Evolutionary conservation across 169 alveolate genomes (phyloP), one percentile per base, ranked within the genome.

Genomic region (Ichthyophthirius multifiliis): DNA sequence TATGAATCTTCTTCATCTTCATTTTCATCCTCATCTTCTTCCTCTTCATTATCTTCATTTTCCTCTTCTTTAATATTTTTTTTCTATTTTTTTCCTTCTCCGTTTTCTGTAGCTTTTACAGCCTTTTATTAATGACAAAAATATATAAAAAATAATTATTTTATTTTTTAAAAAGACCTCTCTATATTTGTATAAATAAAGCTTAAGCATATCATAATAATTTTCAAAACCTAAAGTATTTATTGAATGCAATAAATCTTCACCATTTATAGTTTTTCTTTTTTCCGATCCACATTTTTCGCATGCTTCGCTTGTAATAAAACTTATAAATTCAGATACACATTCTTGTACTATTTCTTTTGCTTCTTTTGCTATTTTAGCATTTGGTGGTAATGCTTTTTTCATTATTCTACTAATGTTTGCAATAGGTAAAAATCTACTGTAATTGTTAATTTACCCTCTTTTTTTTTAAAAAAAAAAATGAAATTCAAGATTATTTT

Each of bases 221-320:
- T 90, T 89, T 73, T 92, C 96, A 82, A 93, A 96, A 2, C 99
- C 99, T 43, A 97, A 89, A 44, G 90, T 90, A 47, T 92, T 94
- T 90, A 97, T 89, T 10, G 99, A 97, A 87, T 89, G 83, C 16
- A 97, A 74, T 20, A 97, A 86, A 84, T 97, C 99, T 64, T 97
- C 99, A 30, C 98, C 99, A 83, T 93, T 97, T 30, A 97, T 93
- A 15, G 98, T 97, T 83, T 97, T 97, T 64, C 99, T 88, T 73
- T 95, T 92, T 77, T 97, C 99, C 44, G 86, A 84, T 32, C 89
- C 78, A 82, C 99, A 97, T 74, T 92, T 95, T 41, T 97, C 99
- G 82, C 98, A 93, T 7, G 99, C 99, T 96, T 97, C 99, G 48
- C 97, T 90, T 3, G 99, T 95, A 34, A 97, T 90, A 87, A 97